Base-by-base conservation (phyloP, 2,329 filamentous ascomycete species). In the Paradendryphiella salina region DNA sequence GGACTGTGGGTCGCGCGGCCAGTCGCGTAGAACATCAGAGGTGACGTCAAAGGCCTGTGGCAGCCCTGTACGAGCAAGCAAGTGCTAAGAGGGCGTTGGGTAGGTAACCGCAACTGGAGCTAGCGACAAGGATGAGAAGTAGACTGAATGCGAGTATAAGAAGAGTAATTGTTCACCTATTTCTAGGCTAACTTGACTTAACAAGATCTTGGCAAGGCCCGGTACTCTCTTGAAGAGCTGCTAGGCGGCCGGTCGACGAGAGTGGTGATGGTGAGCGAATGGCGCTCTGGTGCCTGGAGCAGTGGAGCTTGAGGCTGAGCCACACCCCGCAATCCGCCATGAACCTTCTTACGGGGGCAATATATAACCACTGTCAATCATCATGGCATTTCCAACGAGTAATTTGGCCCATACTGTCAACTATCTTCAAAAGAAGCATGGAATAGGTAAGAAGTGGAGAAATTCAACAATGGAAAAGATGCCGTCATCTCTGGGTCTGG, bases 251-350 rank as follows among this genome's bases (percentile, higher is more conserved):
- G 34, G 36, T 41, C 33, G 50, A 48, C 40, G 34, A 37, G 47
- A 32, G 28, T 7, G 39, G 51, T 45, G 45, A 46, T 14, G 46
- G 45, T 52, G 41, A 31, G 50, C 34, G 35, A 32, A 51, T 40
- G 40, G 48, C 46, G 34, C 52, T 47, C 53, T 57, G 57, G 50
- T 63, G 62, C 60, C 60, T 60, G 50, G 51, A 58, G 49, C 48
- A 35, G 37, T 40, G 46, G 57, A 51, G 57, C 50, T 48, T 46
- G 47, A 14, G 54, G 46, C 51, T 47, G 32, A 48, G 44, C 44
- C 44, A 41, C 5, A 43, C 33, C 44, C 28, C 37, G 14, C 38
- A 43, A 15, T 41, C 37, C 17, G 9, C 6, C n/a, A 11, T 42
- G 23, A 9, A 23, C 15, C 35, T 29, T 23, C 7, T 18, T 29